Base-by-base conservation (phyloP, 1,139 yeast species). In the Eremothecium coryli region DNA sequence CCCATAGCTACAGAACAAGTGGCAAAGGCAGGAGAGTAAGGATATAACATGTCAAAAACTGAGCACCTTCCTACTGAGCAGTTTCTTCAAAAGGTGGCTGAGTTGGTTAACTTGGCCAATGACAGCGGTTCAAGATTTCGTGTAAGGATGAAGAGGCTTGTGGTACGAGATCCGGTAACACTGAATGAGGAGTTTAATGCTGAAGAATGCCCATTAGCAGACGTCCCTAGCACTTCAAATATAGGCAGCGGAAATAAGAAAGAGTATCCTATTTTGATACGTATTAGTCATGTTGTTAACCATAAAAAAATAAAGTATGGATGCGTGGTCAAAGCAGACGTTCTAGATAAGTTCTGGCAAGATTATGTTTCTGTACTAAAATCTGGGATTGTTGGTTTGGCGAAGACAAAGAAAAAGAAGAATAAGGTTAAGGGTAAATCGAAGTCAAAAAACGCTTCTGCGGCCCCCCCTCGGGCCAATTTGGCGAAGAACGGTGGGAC, bases 281-380 rank as follows among this genome's bases (percentile, higher is more conserved):
- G 82, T 54, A 60, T 81, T 29, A 68, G 84, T 26, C 18, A 17
- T n/a, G 52, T 54, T 2, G 73, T 79, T 49, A 84, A 84, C n/a
- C 46, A 40, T 25, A 61, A 62, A 38, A 74, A 76, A 51, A 48
- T 56, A 26, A 79, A 78, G 50, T 56, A 73, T 30, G 71, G 82
- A 6, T 82, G 94, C 0, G 71, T 75, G 14, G 84, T 84, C 18
- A 70, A 68, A 27, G 60, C 71, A 0, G 68, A 64, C 4, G 61
- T 68, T 13, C 61, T 82, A 45, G 81, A 76, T 39, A 61, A 62
- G 42, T 82, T 82, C 52, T 82, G 93, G 93, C 56, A 59, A 25
- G 73, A 72, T 26, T 82, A 82, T 54, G 62, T 81, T 1, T 75
- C 71, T 30, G 71, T 71, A 0, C 65, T 82, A 38, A 82, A 81